Conservation (phyloP, 371 early-diverging fungal species). For the Blastocladiella emersonii region DNA sequence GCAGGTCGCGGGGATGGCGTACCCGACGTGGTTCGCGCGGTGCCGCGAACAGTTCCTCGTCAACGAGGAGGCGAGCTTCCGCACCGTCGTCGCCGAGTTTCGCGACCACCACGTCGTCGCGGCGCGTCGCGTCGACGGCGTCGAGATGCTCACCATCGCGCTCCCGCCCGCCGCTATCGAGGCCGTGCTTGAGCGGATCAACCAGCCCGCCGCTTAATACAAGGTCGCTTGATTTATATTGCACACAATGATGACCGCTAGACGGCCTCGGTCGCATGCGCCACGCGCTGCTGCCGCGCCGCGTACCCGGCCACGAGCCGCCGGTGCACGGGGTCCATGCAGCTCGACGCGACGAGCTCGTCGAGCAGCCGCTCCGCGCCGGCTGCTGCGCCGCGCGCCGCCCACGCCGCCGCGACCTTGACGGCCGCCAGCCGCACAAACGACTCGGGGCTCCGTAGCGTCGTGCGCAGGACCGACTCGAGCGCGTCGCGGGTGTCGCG, state of each 20-base stretch:
- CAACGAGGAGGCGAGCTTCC: conserved; percentile 61
- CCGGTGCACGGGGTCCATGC: neutral
- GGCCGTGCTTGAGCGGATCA: neutral
- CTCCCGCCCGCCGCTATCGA: neutral
- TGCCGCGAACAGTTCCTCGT: conserved; percentile 73
- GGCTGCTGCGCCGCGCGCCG: neutral
- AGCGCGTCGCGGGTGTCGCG: neutral
- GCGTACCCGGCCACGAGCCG: neutral
- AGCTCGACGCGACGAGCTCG: neutral
- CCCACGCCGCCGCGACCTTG: neutral
- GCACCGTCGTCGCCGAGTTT: conserved; percentile 77
- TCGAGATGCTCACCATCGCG: neutral
- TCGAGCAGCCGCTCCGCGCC: neutral
- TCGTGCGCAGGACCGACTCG: neutral
- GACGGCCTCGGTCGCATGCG: too few species aligned
- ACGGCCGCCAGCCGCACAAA: neutral
- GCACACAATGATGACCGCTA: too few species aligned
- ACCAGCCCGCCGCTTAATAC: too few species aligned
- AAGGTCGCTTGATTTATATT: too few species aligned
- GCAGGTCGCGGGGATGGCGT: conserved; percentile 30
- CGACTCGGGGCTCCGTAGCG: neutral
- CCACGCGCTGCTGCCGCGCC: too few species aligned
- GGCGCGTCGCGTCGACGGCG: conserved; percentile 4
- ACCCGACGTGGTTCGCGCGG: conserved; percentile 43
- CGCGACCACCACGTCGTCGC: conserved; percentile 76